Evolutionary conservation across 2,329 filamentous ascomycete species (phyloP), one percentile per base, ranked within the genome.

Genomic region (Phoma sp.): DNA sequence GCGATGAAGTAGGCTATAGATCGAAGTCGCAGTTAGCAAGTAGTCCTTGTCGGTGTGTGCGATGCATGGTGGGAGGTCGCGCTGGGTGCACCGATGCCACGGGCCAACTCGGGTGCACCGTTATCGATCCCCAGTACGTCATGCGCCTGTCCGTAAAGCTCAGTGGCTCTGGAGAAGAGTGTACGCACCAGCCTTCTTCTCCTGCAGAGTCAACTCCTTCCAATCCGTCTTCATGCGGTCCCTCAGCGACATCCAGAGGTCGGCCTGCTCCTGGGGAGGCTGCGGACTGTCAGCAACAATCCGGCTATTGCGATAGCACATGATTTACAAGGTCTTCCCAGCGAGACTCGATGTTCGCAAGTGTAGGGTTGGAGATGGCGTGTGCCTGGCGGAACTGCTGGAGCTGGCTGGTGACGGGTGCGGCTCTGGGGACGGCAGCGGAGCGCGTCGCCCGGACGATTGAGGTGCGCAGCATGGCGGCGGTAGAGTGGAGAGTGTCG

Each of bases 151-250:
- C 44, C 49, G 22, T 46, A 51, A 46, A 45, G 51, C 45, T 49
- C 53, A 63, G 62, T 62, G 55, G 51, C 41, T 55, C 40, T 43
- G 37, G 9, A 40, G 40, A 51, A 43, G 43, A 48, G 29, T 57
- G 31, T 70, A 91, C 93, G 77, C 88, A 97, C 95, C 94, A 72
- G 95, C 95, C 85, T 96, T 98, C 91, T 99, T 96, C 86, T 99
- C 95, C 80, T 95, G 90, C 74, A 96, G 69, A 47, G 95, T 97
- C 82, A 99, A 83, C 76, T 98, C 92, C 75, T 89, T 86, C 95
- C 95, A 99, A 84, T 92, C 92, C 72, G 86, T 88, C 90, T 96
- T 97, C 95, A 99, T 99, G 76, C 95, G 90, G 82, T 99, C 95
- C 80, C 95, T 88, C 79, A 99, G 84, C 70, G 90, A 84, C 95